Base-by-base conservation (phyloP, 192 early-diverging fungal genomes). In the Rhizophagus clarus region DNA sequence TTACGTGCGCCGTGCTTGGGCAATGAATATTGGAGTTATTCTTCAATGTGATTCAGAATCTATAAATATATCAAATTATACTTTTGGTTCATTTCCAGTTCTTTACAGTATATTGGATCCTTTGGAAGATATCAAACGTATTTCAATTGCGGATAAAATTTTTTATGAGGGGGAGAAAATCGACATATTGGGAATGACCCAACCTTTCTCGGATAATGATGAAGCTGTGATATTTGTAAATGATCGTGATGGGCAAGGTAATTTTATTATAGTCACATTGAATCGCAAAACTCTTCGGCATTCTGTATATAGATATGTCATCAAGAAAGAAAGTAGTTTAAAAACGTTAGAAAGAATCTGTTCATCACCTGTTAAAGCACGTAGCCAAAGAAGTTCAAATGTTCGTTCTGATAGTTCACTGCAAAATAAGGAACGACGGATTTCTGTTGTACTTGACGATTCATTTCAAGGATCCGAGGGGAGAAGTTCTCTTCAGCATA, bases 61-160 rank as follows among this genome's bases (percentile, higher is more conserved):
- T 5, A 26, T 45, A 11, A 67, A 49, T 40, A 70, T 26, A 26
- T 32, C 63, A 9, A 77, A 79, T n/a, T 64, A 64, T 8, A 32
- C 42, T 9, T 56, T 61, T 47, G 20, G 24, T 31, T 10, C 31
- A 20, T 31, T 84, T 12, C 74, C 87, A 15, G 40, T 75, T 32
- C 81, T 89, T 24, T 88, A 86, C 56, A 89, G 80, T 71, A 69
- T 89, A 14, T 72, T 81, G 62, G 87, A 88, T 82, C 87, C 88
- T 8, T 80, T 89, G 22, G 86, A 87, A 28, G 82, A 84, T 67
- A 79, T 85, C 29, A 80, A 83, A 34, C 74, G 85, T 12, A 83
- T 90, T 7, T 79, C 76, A 1, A 79, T 83, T 5, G 80, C 40
- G 28, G 32, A 75, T 28, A 78, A 67, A 34, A 72, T 80, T 17